These are phyloP conservation scores for Penicillium corylophilum DNA, from an alignment of 2,329 filamentous ascomycete genomes.

Conservation along the genomic window DNA sequence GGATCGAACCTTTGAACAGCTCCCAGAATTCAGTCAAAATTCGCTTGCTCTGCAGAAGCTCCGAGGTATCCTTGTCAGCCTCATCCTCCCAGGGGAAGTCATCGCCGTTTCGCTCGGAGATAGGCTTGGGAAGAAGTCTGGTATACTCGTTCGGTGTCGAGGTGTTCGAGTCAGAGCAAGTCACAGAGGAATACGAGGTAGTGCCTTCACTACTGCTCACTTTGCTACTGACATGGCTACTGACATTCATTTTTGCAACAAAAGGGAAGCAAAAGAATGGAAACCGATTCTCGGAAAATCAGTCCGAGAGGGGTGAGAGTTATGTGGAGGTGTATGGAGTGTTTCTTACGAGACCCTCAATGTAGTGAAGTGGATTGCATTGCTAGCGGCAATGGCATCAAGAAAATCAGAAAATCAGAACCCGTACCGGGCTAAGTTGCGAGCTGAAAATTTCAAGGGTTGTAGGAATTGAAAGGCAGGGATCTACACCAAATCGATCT, in stretches of 20 bases:
- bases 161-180: not conserved
- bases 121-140: not conserved
- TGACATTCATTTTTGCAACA: not conserved
- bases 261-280: not conserved
- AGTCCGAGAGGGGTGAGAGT: not conserved
- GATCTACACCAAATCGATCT: not conserved
- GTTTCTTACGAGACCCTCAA: not conserved
- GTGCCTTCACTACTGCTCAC: not conserved
- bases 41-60: slow-evolving; percentile 28
- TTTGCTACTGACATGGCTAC: not conserved
- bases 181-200: not conserved
- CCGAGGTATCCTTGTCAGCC: not conserved
- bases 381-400: not conserved
- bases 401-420: not conserved
- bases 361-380: not conserved
- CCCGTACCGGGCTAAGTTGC: not conserved
- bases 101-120: not conserved
- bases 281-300: not conserved
- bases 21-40: slow-evolving; percentile 63
- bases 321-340: not conserved
- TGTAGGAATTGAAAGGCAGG: not conserved
- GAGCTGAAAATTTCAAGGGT: not conserved
- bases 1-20: slow-evolving; percentile 67
- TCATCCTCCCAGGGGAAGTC: not conserved
- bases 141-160: not conserved